A percentile compares a stretch with the other conserved stretches of the same genome.
phyloP scores from a whole-genome alignment of 257 asterid species.

The Nicotiana noctiflora region DNA sequence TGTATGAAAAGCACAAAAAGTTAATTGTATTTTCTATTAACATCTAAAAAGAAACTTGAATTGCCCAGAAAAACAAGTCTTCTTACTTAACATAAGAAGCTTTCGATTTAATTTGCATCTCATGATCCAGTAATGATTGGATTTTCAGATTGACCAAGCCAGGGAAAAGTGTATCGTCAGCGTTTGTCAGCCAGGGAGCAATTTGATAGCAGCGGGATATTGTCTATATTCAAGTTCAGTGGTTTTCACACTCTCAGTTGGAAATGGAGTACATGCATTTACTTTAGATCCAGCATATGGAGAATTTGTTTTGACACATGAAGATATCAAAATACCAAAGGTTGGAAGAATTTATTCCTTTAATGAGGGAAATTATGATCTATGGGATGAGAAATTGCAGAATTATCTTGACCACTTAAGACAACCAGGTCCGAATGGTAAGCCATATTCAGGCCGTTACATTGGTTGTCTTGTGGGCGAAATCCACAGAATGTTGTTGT shows the following conservation, averaged over 20 bases:
- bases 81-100: background rate
- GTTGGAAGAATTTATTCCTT: constrained; percentile 74
- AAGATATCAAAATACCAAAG: constrained; percentile 67
- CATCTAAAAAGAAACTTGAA: background rate
- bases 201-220: constrained; percentile 88
- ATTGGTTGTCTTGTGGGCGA: constrained; percentile 94
- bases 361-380: constrained; percentile 84
- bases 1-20: background rate
- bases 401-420: constrained; percentile 78
- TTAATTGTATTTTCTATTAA: background rate
- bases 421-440: constrained; percentile 88
- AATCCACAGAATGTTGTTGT: constrained; percentile 67
- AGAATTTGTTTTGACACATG: constrained; percentile 77
- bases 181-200: constrained; percentile 87
- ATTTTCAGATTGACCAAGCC: constrained; percentile 48
- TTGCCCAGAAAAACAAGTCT: background rate
- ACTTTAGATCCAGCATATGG: constrained; percentile 85
- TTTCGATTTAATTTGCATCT: background rate
- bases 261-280: constrained; percentile 76
- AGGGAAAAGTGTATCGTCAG: constrained; percentile 61
- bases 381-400: constrained; percentile 84
- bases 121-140: background rate
- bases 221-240: constrained; percentile 95
- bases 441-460: constrained; percentile 84
- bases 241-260: constrained; percentile 66